phyloP scores from a whole-genome alignment of 257 asterid species.

The Linderniella brevidens region DNA sequence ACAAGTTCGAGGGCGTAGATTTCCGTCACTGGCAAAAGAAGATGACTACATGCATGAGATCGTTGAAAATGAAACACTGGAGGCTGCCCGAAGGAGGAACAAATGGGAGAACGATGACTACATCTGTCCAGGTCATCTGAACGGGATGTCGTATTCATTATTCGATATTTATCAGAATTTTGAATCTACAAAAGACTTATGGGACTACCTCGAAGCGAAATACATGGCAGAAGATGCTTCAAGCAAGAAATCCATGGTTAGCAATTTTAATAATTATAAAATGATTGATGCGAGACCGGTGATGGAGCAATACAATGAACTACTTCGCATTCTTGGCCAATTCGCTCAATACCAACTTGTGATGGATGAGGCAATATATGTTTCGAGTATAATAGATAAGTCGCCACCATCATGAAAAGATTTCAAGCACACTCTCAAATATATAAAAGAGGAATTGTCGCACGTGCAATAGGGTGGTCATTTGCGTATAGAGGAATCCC shows the following conservation, averaged over 20 bases:
- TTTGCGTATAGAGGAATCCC: constrained; percentile 3
- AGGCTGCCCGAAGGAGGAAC: neutral
- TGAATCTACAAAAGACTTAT: neutral
- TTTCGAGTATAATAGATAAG: no score
- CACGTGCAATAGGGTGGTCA: neutral
- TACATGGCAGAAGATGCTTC: constrained; percentile 1
- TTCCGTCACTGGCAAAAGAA: no score
- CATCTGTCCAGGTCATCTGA: constrained; percentile 1
- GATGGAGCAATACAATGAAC: constrained; percentile 2
- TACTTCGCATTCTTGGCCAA: neutral
- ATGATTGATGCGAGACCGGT: neutral
- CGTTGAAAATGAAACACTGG: neutral
- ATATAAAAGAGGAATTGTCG: neutral
- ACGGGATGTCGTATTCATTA: neutral
- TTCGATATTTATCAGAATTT: neutral
- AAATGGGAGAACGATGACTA: constrained; percentile 3
- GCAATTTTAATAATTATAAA: neutral
- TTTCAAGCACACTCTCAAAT: neutral
- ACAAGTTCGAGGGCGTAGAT: no score
- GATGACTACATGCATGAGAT: neutral
- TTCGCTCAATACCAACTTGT: neutral
- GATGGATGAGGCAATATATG: neutral
- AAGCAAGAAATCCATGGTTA: neutral
- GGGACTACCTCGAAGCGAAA: neutral
- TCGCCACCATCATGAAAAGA: neutral